phyloP scores from a whole-genome alignment of 768 basidiomycete genomes.

The Lyophyllum atratum region DNA sequence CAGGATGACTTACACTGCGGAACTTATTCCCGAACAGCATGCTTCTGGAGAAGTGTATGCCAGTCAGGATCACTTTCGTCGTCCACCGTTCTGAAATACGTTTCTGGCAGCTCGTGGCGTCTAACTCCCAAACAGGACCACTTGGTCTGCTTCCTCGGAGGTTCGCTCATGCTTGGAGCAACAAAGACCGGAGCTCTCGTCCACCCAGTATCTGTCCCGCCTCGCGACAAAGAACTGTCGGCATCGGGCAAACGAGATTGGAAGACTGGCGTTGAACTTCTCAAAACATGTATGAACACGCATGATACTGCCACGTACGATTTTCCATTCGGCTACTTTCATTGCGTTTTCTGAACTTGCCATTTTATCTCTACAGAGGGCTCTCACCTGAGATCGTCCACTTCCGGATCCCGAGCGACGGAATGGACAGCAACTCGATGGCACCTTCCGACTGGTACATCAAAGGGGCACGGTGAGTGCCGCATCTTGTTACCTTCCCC shows the following conservation, averaged over 20 bases:
- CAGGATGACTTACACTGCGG: conserved; percentile 76
- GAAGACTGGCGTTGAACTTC: conserved; percentile 75
- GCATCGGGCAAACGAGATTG: conserved; percentile 73
- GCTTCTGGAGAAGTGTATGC: conserved; percentile 40
- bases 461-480: conserved; percentile 68
- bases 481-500: background rate
- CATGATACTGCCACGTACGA: conserved; percentile 82
- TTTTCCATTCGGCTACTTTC: background rate
- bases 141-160: conserved; percentile 92
- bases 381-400: conserved; percentile 89
- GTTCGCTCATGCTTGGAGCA: conserved; percentile 89
- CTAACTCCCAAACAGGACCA: conserved; percentile 91
- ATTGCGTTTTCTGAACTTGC: background rate
- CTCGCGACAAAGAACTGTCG: conserved; percentile 62
- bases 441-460: conserved; percentile 86
- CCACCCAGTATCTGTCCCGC: conserved; percentile 65
- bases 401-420: conserved; percentile 69
- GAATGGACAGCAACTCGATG: conserved; percentile 41
- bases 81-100: background rate
- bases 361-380: conserved; percentile 48
- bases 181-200: conserved; percentile 61
- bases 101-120: conserved; percentile 63
- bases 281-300: conserved; percentile 87
- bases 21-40: conserved; percentile 65
- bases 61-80: background rate